phyloP scores from a whole-genome alignment of 163 green algal species.

The Coccomyxa subellipsoidea region DNA sequence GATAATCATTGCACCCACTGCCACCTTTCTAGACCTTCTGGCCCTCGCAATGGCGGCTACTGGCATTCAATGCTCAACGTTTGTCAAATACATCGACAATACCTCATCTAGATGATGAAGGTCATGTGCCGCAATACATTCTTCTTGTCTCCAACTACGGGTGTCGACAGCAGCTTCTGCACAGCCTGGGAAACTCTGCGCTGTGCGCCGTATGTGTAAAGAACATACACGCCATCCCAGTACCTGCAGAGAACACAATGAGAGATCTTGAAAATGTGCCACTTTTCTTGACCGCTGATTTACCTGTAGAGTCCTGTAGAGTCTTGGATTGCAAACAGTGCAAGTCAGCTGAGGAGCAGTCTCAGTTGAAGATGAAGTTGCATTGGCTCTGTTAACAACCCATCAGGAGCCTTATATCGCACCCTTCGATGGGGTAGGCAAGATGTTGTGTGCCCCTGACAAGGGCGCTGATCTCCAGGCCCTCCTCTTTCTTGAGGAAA shows the following conservation, averaged over 20 bases:
- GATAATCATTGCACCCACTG: not conserved
- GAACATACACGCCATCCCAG: slow-evolving; percentile 85
- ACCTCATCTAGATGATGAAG: slow-evolving; percentile 24
- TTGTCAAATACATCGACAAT: too few relatives aligned
- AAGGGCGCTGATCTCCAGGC: slow-evolving; percentile 66
- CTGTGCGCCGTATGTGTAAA: slow-evolving; percentile 79
- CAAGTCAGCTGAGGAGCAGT: not conserved
- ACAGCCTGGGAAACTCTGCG: slow-evolving; percentile 58
- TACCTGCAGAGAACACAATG: slow-evolving; percentile 33
- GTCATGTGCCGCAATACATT: slow-evolving; percentile 72
- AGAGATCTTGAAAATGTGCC: too few relatives aligned
- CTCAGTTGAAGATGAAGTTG: not conserved
- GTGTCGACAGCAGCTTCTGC: slow-evolving; percentile 84
- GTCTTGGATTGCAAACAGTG: too few relatives aligned
- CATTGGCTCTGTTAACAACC: too few relatives aligned
- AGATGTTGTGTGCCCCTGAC: slow-evolving; percentile 65
- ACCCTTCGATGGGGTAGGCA: slow-evolving; percentile 83
- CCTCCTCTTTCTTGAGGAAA: slow-evolving; percentile 80
- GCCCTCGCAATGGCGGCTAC: too few relatives aligned
- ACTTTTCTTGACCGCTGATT: too few relatives aligned
- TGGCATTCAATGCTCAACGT: too few relatives aligned
- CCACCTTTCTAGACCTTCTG: too few relatives aligned
- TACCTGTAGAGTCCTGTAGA: too few relatives aligned
- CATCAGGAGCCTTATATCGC: too few relatives aligned
- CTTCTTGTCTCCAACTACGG: slow-evolving; percentile 65